These are phyloP conservation scores for Phylloporus gajari DNA, from an alignment of 1,284 basidiomycete species.

Conservation along the genomic window DNA sequence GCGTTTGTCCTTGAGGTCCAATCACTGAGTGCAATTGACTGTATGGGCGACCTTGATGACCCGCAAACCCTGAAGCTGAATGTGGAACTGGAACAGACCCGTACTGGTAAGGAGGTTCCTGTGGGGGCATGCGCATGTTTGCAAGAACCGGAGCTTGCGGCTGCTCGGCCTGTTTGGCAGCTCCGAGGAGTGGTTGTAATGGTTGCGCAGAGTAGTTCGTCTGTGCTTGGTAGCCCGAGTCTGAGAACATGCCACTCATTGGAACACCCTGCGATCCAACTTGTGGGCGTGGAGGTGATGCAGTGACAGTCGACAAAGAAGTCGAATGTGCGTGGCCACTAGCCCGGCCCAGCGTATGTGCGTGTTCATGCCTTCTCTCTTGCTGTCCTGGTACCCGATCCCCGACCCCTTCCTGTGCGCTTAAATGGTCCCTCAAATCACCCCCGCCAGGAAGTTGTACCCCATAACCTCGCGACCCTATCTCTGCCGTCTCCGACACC, in stretches of 20 bases:
- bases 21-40: slow-evolving; percentile 11
- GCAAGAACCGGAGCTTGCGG: slow-evolving; percentile 10
- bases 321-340: slow-evolving; percentile 29
- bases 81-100: slow-evolving; percentile 14
- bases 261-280: background rate
- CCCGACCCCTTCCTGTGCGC: slow-evolving; percentile 12
- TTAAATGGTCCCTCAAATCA: background rate
- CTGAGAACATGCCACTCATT: background rate
- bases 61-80: slow-evolving; percentile 13
- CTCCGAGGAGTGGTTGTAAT: slow-evolving; percentile 11
- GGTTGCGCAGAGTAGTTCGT: slow-evolving; percentile 16
- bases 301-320: slow-evolving; percentile 41
- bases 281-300: slow-evolving; percentile 29
- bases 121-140: slow-evolving; percentile 13
- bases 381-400: background rate
- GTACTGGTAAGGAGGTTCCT: slow-evolving; percentile 23
- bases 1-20: slow-evolving; percentile 15
- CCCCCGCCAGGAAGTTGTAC: slow-evolving; percentile 5
- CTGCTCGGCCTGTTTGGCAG: slow-evolving; percentile 18
- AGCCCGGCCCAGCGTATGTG: background rate
- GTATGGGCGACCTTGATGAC: slow-evolving; percentile 10
- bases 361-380: background rate
- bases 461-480: slow-evolving; percentile 2
- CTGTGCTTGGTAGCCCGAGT: slow-evolving; percentile 11
- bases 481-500: slow-evolving; percentile 11